These are phyloP conservation scores for Saturnispora dispora DNA, from an alignment of 805 yeast genomes.

Conservation along the genomic window DNA sequence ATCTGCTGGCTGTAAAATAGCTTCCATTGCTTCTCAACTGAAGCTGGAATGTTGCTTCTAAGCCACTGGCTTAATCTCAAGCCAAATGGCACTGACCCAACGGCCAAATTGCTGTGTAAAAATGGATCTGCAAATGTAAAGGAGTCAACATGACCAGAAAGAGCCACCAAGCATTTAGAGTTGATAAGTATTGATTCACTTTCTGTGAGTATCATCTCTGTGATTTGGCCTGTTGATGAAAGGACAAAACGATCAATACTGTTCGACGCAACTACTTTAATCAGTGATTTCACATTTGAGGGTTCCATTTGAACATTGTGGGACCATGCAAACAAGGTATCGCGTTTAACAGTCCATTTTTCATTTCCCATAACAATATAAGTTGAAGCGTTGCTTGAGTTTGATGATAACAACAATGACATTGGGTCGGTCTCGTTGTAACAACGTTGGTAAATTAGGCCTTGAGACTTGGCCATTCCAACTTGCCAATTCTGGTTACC, in stretches of 20 bases:
- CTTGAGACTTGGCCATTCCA: background rate
- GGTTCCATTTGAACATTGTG: conserved; percentile 2
- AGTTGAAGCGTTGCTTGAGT: conserved; percentile 19
- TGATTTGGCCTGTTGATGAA: conserved; percentile 32
- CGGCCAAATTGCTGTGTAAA: conserved; percentile 7
- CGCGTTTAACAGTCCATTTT: conserved; percentile 32
- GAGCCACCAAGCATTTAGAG: conserved; percentile 34
- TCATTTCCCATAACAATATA: background rate
- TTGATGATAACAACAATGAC: conserved; percentile 30
- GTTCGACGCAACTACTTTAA: conserved; percentile 11
- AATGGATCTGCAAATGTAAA: background rate
- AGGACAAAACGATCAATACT: conserved; percentile 36
- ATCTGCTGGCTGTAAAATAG: background rate
- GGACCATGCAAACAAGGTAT: conserved; percentile 38
- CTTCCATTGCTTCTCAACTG: background rate
- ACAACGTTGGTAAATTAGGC: conserved; percentile 28
- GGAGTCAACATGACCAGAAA: conserved; percentile 12
- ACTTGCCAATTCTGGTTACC: conserved; percentile 27
- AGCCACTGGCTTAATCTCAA: background rate
- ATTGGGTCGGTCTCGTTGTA: conserved; percentile 24
- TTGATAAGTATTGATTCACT: conserved; percentile 32
- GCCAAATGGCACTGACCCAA: conserved; percentile 13
- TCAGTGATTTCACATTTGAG: background rate
- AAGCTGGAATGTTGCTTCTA: background rate
- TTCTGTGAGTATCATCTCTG: conserved; percentile 28